A percentile compares a stretch with the other conserved stretches of the same genome.
phyloP scores from a whole-genome alignment of 805 yeast genomes.

The Metschnikowia henanensis region DNA sequence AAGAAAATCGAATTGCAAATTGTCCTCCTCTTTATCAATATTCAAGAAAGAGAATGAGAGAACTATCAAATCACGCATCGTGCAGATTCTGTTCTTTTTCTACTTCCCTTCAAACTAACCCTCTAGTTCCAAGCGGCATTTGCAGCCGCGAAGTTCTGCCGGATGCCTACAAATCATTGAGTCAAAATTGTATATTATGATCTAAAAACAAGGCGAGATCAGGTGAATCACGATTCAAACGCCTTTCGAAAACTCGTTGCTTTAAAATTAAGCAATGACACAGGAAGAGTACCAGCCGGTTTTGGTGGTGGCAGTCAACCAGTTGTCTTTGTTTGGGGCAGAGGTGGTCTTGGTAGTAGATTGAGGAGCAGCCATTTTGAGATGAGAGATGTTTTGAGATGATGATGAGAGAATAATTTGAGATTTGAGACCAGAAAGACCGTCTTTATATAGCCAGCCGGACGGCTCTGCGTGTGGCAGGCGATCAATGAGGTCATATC shows the following conservation, averaged over 20 bases:
- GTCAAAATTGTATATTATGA: background rate
- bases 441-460: background rate
- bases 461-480: background rate
- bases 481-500: background rate
- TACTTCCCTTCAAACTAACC: no score
- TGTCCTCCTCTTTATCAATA: no score
- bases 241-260: background rate
- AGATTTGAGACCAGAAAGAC: background rate
- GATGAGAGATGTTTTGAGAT: background rate
- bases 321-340: constrained; percentile 13
- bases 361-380: constrained; percentile 15
- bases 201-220: background rate
- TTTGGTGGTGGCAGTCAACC: constrained; percentile 9
- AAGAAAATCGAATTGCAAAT: no score
- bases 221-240: no score
- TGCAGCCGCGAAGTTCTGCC: constrained; percentile 1
- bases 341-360: constrained; percentile 5
- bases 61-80: no score
- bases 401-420: background rate
- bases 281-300: constrained; percentile 14
- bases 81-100: no score
- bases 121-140: no score
- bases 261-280: constrained; percentile 8
- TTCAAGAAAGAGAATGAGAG: no score
- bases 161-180: background rate